Conservation (phyloP, 179 eudicot genomes). For the Nepenthes alata region DNA sequence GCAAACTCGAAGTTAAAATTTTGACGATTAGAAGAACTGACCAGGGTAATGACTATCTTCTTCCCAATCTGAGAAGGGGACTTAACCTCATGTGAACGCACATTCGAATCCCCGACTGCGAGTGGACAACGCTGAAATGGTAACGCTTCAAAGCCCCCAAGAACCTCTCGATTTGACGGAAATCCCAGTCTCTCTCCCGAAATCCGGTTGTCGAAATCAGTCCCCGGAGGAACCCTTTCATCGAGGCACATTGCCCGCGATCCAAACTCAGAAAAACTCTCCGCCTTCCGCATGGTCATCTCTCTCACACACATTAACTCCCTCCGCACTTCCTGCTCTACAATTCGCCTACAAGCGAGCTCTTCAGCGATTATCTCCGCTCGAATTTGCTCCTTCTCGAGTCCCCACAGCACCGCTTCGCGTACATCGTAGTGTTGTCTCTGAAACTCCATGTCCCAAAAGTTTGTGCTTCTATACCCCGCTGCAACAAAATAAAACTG, state of each 20-base stretch:
- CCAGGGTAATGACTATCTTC: too few species aligned
- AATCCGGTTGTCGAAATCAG: too few species aligned
- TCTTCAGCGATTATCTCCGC: constrained; percentile 38
- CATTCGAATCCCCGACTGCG: neutral
- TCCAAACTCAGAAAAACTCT: constrained; percentile 2
- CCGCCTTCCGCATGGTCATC: constrained; percentile 11
- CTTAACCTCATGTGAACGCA: too few species aligned
- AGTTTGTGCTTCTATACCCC: constrained; percentile 12
- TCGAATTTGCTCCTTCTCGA: constrained; percentile 46
- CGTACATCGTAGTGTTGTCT: neutral
- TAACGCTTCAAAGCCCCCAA: neutral
- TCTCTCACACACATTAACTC: constrained; percentile 47
- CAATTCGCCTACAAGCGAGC: constrained; percentile 21
- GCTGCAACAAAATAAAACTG: constrained; percentile 9
- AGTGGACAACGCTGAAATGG: constrained; percentile 29
- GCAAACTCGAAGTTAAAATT: too few species aligned
- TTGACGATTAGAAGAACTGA: too few species aligned
- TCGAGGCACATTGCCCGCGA: constrained; percentile 2
- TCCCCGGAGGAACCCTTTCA: too few species aligned
- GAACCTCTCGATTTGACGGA: too few species aligned
- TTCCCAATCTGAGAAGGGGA: too few species aligned
- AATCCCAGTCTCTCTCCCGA: too few species aligned
- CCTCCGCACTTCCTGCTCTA: constrained; percentile 52
- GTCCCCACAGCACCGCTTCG: constrained; percentile 26
- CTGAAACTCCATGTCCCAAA: neutral